These are phyloP conservation scores for Fragaria iinumae DNA, from an alignment of 306 rosid species.

Conservation along the genomic window DNA sequence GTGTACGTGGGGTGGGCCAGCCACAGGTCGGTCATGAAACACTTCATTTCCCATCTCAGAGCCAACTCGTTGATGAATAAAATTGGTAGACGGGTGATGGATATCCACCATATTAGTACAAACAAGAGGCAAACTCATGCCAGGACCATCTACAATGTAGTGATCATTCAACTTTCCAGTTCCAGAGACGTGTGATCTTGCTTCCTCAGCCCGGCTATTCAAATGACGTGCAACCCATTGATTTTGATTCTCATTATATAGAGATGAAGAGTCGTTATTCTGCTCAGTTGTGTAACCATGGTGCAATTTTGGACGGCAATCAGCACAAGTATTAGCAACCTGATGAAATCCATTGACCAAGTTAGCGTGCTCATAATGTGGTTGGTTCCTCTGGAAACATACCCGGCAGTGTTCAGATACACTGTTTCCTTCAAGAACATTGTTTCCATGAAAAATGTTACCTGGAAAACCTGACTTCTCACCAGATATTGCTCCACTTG, in stretches of 20 bases:
- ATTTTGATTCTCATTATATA: constrained; percentile 53
- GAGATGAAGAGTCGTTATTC: constrained; percentile 50
- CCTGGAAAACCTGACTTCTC: constrained; percentile 77
- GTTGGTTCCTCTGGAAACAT: constrained; percentile 67
- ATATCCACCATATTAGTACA: constrained; percentile 54
- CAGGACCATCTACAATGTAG: constrained; percentile 59
- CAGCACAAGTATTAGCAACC: constrained; percentile 47
- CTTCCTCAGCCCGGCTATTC: constrained; percentile 57
- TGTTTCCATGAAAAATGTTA: constrained; percentile 54
- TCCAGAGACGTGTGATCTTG: constrained; percentile 49
- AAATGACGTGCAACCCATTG: constrained; percentile 64
- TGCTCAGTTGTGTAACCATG: constrained; percentile 58
- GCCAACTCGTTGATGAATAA: constrained; percentile 54
- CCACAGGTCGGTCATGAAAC: constrained; percentile 64
- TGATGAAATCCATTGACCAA: constrained; percentile 57
- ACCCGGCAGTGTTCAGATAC: constrained; percentile 70
- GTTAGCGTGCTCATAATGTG: constrained; percentile 58
- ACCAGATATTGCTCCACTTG: constrained; percentile 47
- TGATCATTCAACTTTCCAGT: constrained; percentile 62
- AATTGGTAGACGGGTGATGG: constrained; percentile 46
- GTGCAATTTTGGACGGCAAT: constrained; percentile 71
- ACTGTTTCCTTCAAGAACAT: constrained; percentile 65
- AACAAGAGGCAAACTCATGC: constrained; percentile 51
- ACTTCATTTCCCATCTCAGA: constrained; percentile 62
- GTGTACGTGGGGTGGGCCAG: constrained; percentile 46